phyloP scores from a whole-genome alignment of 129 eudicot genomes.

The Flaveria linearis region DNA sequence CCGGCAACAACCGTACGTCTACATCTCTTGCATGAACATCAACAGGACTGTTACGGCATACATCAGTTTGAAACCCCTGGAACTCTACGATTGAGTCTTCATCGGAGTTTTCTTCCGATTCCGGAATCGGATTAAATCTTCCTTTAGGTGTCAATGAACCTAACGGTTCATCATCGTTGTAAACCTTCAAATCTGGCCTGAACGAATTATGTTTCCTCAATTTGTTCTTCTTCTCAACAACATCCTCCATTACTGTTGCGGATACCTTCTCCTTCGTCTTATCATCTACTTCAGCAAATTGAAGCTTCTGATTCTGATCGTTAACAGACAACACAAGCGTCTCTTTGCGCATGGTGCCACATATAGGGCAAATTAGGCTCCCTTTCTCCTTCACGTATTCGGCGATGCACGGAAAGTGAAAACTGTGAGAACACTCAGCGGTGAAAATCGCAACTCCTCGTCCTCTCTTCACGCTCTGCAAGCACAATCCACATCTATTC shows the following conservation, averaged over 20 bases:
- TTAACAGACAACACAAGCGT: slow-evolving; percentile 48
- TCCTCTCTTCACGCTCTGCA: slow-evolving; percentile 64
- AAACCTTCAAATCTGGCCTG: slow-evolving; percentile 59
- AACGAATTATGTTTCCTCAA: slow-evolving; percentile 28
- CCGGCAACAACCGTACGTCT: slow-evolving; percentile 54
- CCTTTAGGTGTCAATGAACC: slow-evolving; percentile 56
- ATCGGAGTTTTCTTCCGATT: slow-evolving; percentile 63
- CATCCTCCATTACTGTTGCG: no score
- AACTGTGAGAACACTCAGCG: slow-evolving; percentile 85
- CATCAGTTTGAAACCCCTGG: slow-evolving; percentile 53
- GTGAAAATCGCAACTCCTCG: slow-evolving; percentile 84
- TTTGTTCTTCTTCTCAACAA: slow-evolving; percentile 24
- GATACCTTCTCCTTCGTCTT: slow-evolving; percentile 16
- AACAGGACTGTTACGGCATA: slow-evolving; percentile 20
- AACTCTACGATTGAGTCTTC: slow-evolving; percentile 48
- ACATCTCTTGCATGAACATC: slow-evolving; percentile 28
- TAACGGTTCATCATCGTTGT: slow-evolving; percentile 89
- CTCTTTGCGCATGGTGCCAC: slow-evolving; percentile 60
- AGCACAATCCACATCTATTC: slow-evolving; percentile 79
- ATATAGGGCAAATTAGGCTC: slow-evolving; percentile 66
- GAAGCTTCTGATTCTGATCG: slow-evolving; percentile 24
- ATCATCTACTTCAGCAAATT: slow-evolving; percentile 8
- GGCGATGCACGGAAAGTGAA: slow-evolving; percentile 90
- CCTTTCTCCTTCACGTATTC: slow-evolving; percentile 50
- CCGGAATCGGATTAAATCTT: slow-evolving; percentile 81